Percentiles rank a stretch among this genome's conserved stretches.
Conservation (phyloP, 305 asterid genomes). For the Striga hermonthica region DNA sequence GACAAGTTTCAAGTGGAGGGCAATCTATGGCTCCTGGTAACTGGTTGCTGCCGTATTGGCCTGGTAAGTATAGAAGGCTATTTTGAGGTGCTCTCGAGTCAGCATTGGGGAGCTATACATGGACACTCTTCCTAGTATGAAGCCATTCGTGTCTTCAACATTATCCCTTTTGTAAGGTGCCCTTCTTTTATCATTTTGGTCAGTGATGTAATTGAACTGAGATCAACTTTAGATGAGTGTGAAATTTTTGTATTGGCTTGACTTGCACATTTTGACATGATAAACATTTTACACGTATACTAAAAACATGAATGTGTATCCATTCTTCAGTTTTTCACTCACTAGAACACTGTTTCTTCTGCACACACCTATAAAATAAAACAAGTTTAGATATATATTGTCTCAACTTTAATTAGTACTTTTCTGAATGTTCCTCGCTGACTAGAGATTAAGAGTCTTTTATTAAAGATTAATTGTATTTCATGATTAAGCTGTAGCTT, state of each 20-base stretch:
- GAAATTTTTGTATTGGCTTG: too few species aligned
- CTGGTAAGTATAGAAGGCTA: constrained; percentile 11
- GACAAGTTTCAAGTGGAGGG: constrained; percentile 3
- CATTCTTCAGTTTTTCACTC: background rate
- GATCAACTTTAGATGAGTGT: background rate
- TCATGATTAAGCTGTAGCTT: too few species aligned
- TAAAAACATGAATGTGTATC: background rate
- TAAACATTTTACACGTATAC: background rate
- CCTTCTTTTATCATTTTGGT: constrained; percentile 20
- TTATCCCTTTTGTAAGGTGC: background rate
- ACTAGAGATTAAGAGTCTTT: background rate
- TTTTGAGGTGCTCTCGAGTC: constrained; percentile 27
- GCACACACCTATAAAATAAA: background rate
- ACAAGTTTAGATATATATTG: background rate
- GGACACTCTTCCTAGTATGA: background rate
- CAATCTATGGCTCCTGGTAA: constrained; percentile 7
- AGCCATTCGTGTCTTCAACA: background rate
- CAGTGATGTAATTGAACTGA: constrained; percentile 3
- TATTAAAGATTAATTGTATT: too few species aligned
- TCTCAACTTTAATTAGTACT: background rate
- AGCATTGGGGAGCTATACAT: constrained; percentile 8
- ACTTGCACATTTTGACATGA: too few species aligned
- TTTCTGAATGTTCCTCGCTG: background rate
- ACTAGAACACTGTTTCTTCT: background rate
- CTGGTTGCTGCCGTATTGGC: constrained; percentile 19